Conservation (phyloP, 1,284 basidiomycete species). For the Flammula alnicola region DNA sequence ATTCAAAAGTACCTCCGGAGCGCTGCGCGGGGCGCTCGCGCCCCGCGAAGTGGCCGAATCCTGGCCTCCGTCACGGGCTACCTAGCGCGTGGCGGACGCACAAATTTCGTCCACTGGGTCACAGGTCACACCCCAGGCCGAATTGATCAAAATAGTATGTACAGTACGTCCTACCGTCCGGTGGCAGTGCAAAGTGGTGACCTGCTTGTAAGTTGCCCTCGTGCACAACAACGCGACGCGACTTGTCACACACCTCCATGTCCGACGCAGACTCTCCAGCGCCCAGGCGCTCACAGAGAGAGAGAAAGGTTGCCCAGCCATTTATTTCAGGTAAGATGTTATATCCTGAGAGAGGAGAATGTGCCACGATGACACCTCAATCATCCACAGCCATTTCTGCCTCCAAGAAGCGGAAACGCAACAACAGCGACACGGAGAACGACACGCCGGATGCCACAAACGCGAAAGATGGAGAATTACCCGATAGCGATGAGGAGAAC, state of each 20-base stretch:
- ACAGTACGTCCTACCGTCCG: background rate
- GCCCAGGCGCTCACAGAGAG: slow-evolving; percentile 68
- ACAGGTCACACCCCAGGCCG: no score
- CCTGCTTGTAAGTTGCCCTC: slow-evolving; percentile 15
- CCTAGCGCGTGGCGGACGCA: no score
- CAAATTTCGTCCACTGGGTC: background rate
- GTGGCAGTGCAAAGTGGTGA: slow-evolving; percentile 8
- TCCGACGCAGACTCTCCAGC: slow-evolving; percentile 45
- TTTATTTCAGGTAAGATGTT: slow-evolving; percentile 56
- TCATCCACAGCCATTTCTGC: slow-evolving; percentile 27
- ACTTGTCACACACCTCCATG: slow-evolving; percentile 49
- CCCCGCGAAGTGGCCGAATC: no score
- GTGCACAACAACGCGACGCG: slow-evolving; percentile 40
- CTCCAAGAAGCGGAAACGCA: slow-evolving; percentile 52
- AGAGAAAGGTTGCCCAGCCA: slow-evolving; percentile 57
- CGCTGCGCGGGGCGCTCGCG: no score
- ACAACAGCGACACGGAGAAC: slow-evolving; percentile 39
- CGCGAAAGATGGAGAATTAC: slow-evolving; percentile 41
- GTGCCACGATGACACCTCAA: slow-evolving; percentile 18
- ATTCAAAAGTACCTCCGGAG: no score
- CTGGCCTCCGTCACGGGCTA: no score
- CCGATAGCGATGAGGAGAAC: slow-evolving; percentile 39
- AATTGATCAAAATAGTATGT: no score
- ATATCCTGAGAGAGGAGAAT: background rate
- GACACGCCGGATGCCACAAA: slow-evolving; percentile 36